A percentile compares a stretch with the other conserved stretches of the same genome.
These are phyloP conservation scores for Talaromyces sp. DNA, from an alignment of 2,329 filamentous ascomycete species.

Conservation along the genomic window DNA sequence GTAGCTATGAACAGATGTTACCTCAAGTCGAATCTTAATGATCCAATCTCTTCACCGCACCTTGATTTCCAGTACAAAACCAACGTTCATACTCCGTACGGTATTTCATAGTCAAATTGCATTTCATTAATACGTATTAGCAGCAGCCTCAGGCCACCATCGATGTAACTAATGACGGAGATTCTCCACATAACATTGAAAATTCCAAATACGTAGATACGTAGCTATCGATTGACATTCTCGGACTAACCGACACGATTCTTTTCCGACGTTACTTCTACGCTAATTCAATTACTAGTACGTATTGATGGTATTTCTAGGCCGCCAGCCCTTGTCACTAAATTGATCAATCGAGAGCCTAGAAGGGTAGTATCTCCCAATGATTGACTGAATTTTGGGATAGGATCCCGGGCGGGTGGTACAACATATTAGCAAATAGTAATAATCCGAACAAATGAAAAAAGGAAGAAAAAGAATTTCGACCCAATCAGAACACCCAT, in stretches of 20 bases:
- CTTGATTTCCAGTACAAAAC: not conserved
- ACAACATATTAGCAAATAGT: not conserved
- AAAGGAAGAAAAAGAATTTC: not conserved
- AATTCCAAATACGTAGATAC: not conserved
- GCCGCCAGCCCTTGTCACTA: not conserved
- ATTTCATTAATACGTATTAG: not conserved
- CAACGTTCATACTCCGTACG: not conserved
- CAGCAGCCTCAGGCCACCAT: not conserved
- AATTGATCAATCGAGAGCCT: not conserved
- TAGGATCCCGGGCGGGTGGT: not conserved
- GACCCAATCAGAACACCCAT: not conserved
- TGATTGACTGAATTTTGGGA: not conserved
- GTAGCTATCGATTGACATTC: not conserved
- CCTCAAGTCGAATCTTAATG: not conserved
- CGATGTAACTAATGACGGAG: not conserved
- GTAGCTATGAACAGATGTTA: not conserved
- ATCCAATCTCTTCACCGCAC: not conserved
- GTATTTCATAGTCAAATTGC: not conserved
- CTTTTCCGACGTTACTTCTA: not conserved
- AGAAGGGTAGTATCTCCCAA: not conserved
- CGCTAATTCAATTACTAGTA: not conserved
- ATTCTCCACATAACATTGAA: not conserved
- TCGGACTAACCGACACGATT: not conserved
- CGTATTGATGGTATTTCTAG: not conserved
- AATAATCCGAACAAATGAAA: not conserved